Evolutionary conservation across 2,329 filamentous ascomycete genomes (phyloP).

Genomic region (Rasamsonia emersonii): DNA sequence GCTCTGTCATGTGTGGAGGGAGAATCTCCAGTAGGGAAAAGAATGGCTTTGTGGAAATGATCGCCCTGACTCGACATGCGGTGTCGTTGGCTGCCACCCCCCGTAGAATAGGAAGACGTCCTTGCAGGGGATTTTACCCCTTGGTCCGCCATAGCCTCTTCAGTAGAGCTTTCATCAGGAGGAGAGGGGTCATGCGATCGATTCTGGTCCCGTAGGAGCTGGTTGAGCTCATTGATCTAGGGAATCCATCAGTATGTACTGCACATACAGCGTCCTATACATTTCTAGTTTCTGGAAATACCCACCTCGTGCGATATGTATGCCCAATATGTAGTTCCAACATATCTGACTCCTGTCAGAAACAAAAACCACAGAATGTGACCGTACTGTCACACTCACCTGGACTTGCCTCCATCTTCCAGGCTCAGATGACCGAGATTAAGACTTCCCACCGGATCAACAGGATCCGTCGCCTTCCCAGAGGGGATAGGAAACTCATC

Average conservation of each 20-base stretch:
- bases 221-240: conserved; percentile 37
- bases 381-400: conserved; percentile 9
- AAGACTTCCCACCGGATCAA: conserved; percentile 33
- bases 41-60: conserved; percentile 27
- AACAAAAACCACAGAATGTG: neutral
- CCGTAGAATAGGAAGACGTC: neutral
- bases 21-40: conserved; percentile 30
- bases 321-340: conserved; percentile 38
- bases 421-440: conserved; percentile 36
- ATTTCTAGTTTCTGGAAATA: neutral
- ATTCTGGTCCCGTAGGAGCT: conserved; percentile 33
- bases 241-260: conserved; percentile 10
- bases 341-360: conserved; percentile 26
- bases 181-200: conserved; percentile 22
- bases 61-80: conserved; percentile 15
- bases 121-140: conserved; percentile 8
- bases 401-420: conserved; percentile 34
- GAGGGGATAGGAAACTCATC: conserved; percentile 37
- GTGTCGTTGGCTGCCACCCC: conserved; percentile 1
- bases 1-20: conserved; percentile 22
- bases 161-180: conserved; percentile 14
- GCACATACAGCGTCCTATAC: no score
- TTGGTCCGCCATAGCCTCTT: conserved; percentile 15
- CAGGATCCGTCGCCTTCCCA: conserved; percentile 32
- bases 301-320: conserved; percentile 37